These are phyloP conservation scores for Boletus reticuloceps DNA, from an alignment of 768 basidiomycete species.

Conservation along the genomic window DNA sequence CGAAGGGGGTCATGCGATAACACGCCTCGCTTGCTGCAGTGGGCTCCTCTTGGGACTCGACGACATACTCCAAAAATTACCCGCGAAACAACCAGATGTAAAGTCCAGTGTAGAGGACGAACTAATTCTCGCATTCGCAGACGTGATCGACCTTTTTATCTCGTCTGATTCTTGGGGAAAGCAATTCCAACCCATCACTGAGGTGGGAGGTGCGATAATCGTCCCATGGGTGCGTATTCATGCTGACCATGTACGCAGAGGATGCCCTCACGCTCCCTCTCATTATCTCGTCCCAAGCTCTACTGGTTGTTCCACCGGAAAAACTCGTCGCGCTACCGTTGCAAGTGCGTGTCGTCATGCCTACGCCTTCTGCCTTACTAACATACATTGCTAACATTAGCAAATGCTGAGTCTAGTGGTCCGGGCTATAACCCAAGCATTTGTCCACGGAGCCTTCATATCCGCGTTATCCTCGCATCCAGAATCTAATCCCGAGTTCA, in stretches of 20 bases:
- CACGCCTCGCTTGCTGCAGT: conserved; percentile 58
- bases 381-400: not conserved
- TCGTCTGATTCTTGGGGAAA: conserved; percentile 55
- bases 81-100: conserved; percentile 28
- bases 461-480: conserved; percentile 39
- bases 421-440: conserved; percentile 52
- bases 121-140: conserved; percentile 66
- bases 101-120: conserved; percentile 59
- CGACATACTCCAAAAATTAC: conserved; percentile 41
- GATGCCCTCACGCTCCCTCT: conserved; percentile 44
- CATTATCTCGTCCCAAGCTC: conserved; percentile 58
- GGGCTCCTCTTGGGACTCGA: conserved; percentile 66
- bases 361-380: conserved; percentile 14
- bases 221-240: not conserved
- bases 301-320: conserved; percentile 50
- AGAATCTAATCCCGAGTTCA: conserved; percentile 17
- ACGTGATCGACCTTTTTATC: conserved; percentile 63
- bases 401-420: conserved; percentile 35
- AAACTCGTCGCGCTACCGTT: conserved; percentile 65
- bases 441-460: conserved; percentile 56
- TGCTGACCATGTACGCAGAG: conserved; percentile 27
- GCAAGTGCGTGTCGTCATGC: conserved; percentile 34
- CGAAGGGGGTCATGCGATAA: conserved; percentile 62
- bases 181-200: conserved; percentile 59
- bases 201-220: conserved; percentile 37